Evolutionary conservation across 139 green algal genomes (phyloP).

Genomic region (Tetradesmus lagerheimii): DNA sequence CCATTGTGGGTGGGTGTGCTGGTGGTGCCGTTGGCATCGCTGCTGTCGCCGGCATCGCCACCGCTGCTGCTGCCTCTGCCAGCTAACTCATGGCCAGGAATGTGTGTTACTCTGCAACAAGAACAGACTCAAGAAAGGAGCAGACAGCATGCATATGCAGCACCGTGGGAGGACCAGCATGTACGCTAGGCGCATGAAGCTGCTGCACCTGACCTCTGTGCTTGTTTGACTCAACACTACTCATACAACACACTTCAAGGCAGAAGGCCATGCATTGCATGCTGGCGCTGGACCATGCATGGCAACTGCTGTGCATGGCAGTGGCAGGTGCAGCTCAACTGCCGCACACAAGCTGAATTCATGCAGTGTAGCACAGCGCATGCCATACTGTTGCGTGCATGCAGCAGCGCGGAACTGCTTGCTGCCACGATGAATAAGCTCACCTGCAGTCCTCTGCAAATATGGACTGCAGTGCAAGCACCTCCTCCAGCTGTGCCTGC

Average conservation of each 20-base stretch:
- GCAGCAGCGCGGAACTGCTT: background rate
- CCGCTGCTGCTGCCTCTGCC: background rate
- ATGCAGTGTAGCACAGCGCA: background rate
- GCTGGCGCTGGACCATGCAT: background rate
- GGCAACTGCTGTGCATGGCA: background rate
- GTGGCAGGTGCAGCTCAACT: background rate
- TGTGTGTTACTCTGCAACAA: background rate
- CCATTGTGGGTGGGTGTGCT: background rate
- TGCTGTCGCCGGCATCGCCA: background rate
- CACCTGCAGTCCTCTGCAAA: conserved; percentile 67
- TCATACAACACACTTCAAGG: background rate
- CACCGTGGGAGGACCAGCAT: background rate
- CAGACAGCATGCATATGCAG: background rate
- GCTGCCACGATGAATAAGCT: background rate
- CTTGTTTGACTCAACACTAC: no score
- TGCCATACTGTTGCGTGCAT: no score
- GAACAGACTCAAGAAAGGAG: no score
- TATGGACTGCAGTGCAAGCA: conserved; percentile 74
- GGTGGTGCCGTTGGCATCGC: no score
- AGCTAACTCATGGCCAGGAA: conserved; percentile 1
- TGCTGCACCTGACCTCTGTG: no score
- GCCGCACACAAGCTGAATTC: background rate
- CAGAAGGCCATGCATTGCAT: background rate
- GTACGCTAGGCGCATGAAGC: background rate
- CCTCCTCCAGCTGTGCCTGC: conserved; percentile 77